phyloP scores from a whole-genome alignment of 1,139 yeast species.

The Yamadazyma membranifaciens region DNA sequence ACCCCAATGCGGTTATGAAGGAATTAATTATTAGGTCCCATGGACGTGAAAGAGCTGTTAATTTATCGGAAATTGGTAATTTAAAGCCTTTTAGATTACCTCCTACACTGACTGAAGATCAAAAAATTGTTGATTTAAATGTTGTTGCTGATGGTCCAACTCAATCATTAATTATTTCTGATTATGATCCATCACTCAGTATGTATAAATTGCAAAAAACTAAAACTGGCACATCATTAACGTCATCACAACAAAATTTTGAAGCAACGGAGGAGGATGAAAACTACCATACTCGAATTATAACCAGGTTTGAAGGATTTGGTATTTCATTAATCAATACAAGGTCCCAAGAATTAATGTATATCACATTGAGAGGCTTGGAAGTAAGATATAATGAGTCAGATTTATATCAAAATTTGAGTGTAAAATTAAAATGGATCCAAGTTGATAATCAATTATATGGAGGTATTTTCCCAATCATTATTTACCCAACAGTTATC shows the following conservation, averaged over 20 bases:
- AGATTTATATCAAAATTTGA: constrained; percentile 75
- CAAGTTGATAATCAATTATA: constrained; percentile 91
- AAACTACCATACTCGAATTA: constrained; percentile 59
- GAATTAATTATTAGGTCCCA: constrained; percentile 73
- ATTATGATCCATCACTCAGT: constrained; percentile 76
- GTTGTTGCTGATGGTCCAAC: constrained; percentile 97
- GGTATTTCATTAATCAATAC: constrained; percentile 84
- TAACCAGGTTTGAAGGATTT: constrained; percentile 76
- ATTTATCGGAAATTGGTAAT: constrained; percentile 90
- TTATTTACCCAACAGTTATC: constrained; percentile 87
- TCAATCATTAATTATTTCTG: constrained; percentile 80
- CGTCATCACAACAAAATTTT: constrained; percentile 45
- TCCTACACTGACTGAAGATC: constrained; percentile 39
- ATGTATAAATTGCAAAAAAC: constrained; percentile 58
- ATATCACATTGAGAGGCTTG: constrained; percentile 74
- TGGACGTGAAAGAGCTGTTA: constrained; percentile 75
- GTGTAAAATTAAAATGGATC: constrained; percentile 86
- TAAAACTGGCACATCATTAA: constrained; percentile 25
- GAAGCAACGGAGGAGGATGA: constrained; percentile 70
- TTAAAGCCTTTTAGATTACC: constrained; percentile 82
- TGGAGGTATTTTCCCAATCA: constrained; percentile 86
- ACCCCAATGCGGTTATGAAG: constrained; percentile 84
- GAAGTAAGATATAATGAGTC: constrained; percentile 83
- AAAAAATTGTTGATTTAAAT: constrained; percentile 72
- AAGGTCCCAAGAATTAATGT: constrained; percentile 73